Evolutionary conservation across 306 rosid genomes (phyloP).

Genomic region (Cicer yamashitae): DNA sequence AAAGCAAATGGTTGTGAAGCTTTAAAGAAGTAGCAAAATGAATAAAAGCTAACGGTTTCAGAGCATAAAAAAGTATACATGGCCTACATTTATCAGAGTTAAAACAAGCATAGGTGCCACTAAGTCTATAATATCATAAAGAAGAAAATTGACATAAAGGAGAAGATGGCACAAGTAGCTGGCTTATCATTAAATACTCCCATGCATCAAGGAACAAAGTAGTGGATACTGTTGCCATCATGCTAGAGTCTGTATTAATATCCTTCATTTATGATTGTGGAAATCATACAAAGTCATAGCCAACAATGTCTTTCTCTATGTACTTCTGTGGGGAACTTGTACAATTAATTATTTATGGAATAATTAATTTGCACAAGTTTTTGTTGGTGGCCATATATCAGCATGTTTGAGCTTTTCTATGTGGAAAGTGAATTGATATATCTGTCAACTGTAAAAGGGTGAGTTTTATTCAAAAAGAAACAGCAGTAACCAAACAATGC

Average conservation of each 20-base stretch:
- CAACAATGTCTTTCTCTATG: constrained; percentile 7
- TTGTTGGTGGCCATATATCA: neutral
- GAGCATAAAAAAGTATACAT: constrained; percentile 22
- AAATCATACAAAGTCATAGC: constrained; percentile 16
- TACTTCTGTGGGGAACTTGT: constrained; percentile 21
- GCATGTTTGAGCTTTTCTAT: neutral
- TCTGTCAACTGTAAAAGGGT: neutral
- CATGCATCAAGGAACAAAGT: constrained; percentile 46
- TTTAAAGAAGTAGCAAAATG: constrained; percentile 40
- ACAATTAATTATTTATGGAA: neutral
- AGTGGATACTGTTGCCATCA: constrained; percentile 31
- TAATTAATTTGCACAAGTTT: neutral
- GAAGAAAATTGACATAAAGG: constrained; percentile 57
- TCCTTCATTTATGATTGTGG: constrained; percentile 7
- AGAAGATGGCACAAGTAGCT: constrained; percentile 41
- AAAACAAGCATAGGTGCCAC: constrained; percentile 32
- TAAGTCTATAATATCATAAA: constrained; percentile 41
- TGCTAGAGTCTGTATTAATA: constrained; percentile 13
- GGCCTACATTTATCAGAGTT: constrained; percentile 39
- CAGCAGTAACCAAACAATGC: neutral
- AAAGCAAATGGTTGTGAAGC: constrained; percentile 34
- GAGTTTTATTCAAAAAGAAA: neutral
- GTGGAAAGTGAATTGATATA: neutral
- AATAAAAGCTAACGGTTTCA: constrained; percentile 34
- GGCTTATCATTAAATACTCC: constrained; percentile 44